Base-by-base conservation (phyloP, 1,284 basidiomycete genomes). In the Trichosporon coremiiforme region DNA sequence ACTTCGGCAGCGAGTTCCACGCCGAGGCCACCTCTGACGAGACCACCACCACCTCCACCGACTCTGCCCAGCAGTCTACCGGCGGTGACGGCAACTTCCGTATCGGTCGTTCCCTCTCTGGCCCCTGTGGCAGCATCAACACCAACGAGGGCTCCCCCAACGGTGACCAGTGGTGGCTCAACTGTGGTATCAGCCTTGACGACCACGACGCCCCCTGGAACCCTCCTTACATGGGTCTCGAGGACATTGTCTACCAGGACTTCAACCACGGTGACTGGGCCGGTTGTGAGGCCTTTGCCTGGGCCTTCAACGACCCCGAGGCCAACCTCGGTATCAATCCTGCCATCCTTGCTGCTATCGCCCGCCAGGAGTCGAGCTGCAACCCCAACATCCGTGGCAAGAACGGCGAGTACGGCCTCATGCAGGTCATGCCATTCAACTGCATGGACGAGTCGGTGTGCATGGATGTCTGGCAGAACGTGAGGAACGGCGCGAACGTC, bases 351-450 rank as follows among this genome's bases (percentile, higher is more conserved):
- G 92, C 93, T 4, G 87, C 92, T 0, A 91, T 95, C 74, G 92
- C 93, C 41, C 90, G 95, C 89, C 89, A 91, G 80, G 90, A 91
- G 82, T 89, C 88, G 55, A 85, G 86, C 63, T 95, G 94, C 85
- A 88, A 90, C 74, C 86, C 89, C 1, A 70, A 83, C n/a, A 88
- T 86, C 5, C 85, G 88, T 62, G 93, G 94, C 69, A 90, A 89
- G 29, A 91, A 85, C 10, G 91, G 92, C 67, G 93, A 94, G 79
- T 89, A 91, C 75, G 94, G 93, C 57, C 73, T 87, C 68, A 94
- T 95, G 92, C 93, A 95, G 83, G 86, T 94, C 75, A 91, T 90
- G 15, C 79, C 84, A 63, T 91, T 91, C 75, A 95, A 95, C 83
- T 95, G 93, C 77, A 86, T 80, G 62, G 87, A 85, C 68, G 89